A percentile compares a stretch with the other conserved stretches of the same genome.
These are phyloP conservation scores for Rhodotorula sp. DNA, from an alignment of 1,284 basidiomycete species.

Conservation along the genomic window DNA sequence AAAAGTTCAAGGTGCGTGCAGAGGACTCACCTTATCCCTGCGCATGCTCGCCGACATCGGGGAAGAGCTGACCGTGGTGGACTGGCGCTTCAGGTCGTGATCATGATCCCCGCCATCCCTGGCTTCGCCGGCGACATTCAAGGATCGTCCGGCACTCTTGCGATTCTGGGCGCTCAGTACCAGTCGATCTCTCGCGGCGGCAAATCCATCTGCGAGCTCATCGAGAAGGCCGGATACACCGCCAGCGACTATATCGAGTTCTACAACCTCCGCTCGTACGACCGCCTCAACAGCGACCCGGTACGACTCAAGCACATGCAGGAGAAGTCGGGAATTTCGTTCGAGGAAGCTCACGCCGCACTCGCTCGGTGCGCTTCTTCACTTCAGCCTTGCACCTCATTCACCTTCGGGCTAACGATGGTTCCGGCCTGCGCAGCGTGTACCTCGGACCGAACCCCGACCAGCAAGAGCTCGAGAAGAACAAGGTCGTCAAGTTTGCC, in stretches of 20 bases:
- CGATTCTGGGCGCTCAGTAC: slow-evolving; percentile 74
- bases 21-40: background rate
- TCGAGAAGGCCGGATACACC: slow-evolving; percentile 74
- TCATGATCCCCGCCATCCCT: slow-evolving; percentile 65
- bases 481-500: slow-evolving; percentile 36
- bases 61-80: background rate
- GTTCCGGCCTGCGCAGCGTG: slow-evolving; percentile 9
- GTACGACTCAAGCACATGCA: slow-evolving; percentile 58
- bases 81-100: slow-evolving; percentile 48
- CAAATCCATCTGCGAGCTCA: slow-evolving; percentile 57
- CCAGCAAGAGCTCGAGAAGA: slow-evolving; percentile 35
- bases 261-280: slow-evolving; percentile 86
- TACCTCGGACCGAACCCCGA: slow-evolving; percentile 27
- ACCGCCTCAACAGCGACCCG: slow-evolving; percentile 55
- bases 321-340: slow-evolving; percentile 68
- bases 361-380: slow-evolving; percentile 59
- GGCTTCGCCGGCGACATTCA: slow-evolving; percentile 81
- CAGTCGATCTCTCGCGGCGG: slow-evolving; percentile 84
- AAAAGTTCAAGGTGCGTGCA: slow-evolving; percentile 66
- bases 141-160: slow-evolving; percentile 48
- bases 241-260: slow-evolving; percentile 77
- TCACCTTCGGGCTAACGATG: too few relatives aligned
- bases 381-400: fast-evolving
- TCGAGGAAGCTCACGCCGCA: slow-evolving; percentile 81
- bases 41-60: background rate